These are phyloP conservation scores for Zizania latifolia DNA, from an alignment of 176 grass and related monocot genomes.

Conservation along the genomic window DNA sequence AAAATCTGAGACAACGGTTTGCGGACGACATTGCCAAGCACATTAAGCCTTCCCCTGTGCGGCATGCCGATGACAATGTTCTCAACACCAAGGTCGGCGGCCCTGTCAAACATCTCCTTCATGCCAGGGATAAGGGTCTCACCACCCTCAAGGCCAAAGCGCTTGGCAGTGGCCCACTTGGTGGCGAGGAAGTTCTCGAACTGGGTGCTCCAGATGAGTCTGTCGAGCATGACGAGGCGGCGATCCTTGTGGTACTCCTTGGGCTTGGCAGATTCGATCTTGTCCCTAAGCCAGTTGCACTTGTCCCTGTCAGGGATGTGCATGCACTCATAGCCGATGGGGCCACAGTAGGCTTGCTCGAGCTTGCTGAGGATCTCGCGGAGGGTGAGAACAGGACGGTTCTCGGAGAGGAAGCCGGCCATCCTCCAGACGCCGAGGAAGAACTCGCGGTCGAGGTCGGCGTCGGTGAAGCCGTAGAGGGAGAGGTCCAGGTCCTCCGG, in stretches of 20 bases:
- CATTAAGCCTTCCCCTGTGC: conserved; percentile 93
- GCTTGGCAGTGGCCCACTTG: conserved; percentile 90
- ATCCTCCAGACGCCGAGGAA: conserved; percentile 89
- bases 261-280: conserved; percentile 59
- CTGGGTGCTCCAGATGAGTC: conserved; percentile 92
- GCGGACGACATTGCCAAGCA: conserved; percentile 80
- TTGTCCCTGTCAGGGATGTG: conserved; percentile 86
- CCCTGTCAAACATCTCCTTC: conserved; percentile 95
- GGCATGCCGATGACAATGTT: conserved; percentile 96
- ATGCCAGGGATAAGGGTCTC: conserved; percentile 95
- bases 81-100: conserved; percentile 66
- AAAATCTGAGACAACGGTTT: conserved; percentile 95
- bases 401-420: conserved; percentile 80
- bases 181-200: conserved; percentile 96
- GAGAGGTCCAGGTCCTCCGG: conserved; percentile 57
- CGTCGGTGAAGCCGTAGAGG: conserved; percentile 70
- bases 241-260: conserved; percentile 51
- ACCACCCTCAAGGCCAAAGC: conserved; percentile 82
- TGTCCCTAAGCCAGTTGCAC: conserved; percentile 93
- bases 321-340: conserved; percentile 91
- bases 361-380: conserved; percentile 80
- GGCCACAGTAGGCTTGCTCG: conserved; percentile 80
- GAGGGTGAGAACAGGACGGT: conserved; percentile 80
- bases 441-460: conserved; percentile 87
- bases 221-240: conserved; percentile 74